Conservation (phyloP, 2,329 filamentous ascomycete genomes). For the Bipolaris sorokiniana region DNA sequence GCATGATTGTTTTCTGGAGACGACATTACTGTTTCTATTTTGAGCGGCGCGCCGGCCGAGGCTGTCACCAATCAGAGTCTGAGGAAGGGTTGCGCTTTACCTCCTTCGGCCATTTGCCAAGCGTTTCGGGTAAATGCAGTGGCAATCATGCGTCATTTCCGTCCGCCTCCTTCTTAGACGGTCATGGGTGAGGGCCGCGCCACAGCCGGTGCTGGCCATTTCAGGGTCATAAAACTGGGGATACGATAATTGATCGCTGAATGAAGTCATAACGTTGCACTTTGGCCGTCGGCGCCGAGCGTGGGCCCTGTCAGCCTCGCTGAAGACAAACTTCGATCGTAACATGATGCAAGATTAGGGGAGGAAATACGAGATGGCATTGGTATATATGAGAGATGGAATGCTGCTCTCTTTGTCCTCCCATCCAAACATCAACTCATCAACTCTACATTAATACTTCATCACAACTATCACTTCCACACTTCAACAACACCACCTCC, state of each 20-base stretch:
- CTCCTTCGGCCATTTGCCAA: not conserved
- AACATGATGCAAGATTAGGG: conserved; percentile 10
- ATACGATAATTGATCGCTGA: conserved; percentile 12
- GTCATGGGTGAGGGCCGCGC: conserved; percentile 5
- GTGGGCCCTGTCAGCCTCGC: conserved; percentile 6
- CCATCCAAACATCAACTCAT: conserved; percentile 11
- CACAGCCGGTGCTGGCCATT: conserved; percentile 12
- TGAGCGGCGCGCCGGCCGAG: conserved; percentile 1
- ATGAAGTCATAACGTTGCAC: conserved; percentile 17
- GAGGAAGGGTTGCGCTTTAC: not conserved
- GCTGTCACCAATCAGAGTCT: not conserved
- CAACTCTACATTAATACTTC: conserved; percentile 12
- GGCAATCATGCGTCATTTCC: conserved; percentile 13
- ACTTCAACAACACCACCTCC: conserved; percentile 10
- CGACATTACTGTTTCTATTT: conserved; percentile 13
- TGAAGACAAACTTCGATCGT: conserved; percentile 1
- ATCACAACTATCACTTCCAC: conserved; percentile 10
- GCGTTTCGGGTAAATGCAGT: conserved; percentile 4
- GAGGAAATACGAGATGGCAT: conserved; percentile 6
- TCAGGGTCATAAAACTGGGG: conserved; percentile 11
- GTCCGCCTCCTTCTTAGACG: not conserved
- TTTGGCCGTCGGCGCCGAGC: conserved; percentile 10
- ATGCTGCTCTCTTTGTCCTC: conserved; percentile 5
- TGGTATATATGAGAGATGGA: conserved; percentile 9
- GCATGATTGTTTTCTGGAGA: conserved; percentile 15